Conservation (phyloP, 2,329 filamentous ascomycete species). For the Colletotrichum lini region DNA sequence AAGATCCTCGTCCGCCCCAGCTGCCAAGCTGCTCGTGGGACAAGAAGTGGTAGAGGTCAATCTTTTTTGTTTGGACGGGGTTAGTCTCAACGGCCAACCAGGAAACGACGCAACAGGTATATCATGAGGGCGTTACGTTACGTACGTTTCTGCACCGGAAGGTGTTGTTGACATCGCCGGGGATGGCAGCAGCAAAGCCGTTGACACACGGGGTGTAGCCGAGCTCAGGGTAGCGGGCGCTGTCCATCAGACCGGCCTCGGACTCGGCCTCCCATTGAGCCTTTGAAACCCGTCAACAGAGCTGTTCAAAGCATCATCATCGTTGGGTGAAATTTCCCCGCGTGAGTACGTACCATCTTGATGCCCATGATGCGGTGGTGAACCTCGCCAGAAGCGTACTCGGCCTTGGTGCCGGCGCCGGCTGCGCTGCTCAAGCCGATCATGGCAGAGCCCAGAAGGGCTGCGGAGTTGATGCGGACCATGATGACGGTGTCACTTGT, state of each 20-base stretch:
- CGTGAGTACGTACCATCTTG: constrained; percentile 44
- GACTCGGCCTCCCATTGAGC: constrained; percentile 52
- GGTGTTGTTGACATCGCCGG: constrained; percentile 62
- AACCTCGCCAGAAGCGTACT: constrained; percentile 45
- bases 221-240: constrained; percentile 54
- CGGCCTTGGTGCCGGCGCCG: constrained; percentile 45
- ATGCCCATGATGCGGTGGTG: constrained; percentile 46
- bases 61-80: constrained; percentile 12
- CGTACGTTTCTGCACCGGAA: constrained; percentile 63
- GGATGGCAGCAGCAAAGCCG: constrained; percentile 60
- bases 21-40: constrained; percentile 54
- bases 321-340: not conserved
- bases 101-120: too few relatives aligned
- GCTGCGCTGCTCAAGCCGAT: constrained; percentile 44
- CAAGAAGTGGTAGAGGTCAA: constrained; percentile 56
- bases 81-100: constrained; percentile 2
- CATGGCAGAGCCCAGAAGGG: constrained; percentile 44
- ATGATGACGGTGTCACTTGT: constrained; percentile 36
- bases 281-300: constrained; percentile 34
- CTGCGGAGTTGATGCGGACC: constrained; percentile 43
- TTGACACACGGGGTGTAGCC: constrained; percentile 57
- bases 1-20: constrained; percentile 52
- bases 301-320: not conserved
- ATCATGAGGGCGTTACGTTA: not conserved
- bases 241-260: constrained; percentile 52